These are phyloP conservation scores for Naganishia vaughanmartiniae DNA, from an alignment of 768 basidiomycete genomes.

Conservation along the genomic window DNA sequence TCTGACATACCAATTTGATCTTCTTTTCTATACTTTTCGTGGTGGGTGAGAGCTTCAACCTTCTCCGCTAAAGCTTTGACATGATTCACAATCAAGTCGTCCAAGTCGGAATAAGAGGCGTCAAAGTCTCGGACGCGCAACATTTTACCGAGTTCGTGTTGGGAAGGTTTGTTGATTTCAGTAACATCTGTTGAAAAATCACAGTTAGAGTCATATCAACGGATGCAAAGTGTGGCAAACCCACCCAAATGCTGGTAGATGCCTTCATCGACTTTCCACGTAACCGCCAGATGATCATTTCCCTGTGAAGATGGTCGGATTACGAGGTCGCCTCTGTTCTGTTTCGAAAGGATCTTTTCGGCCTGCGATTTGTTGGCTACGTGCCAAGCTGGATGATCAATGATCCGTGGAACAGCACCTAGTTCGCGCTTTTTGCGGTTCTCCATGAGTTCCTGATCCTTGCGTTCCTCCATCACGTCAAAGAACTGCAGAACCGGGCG, in stretches of 20 bases:
- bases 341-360: conserved; percentile 80
- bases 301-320: conserved; percentile 96
- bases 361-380: conserved; percentile 87
- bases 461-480: conserved; percentile 55
- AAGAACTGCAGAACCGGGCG: conserved; percentile 38
- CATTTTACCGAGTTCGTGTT: conserved; percentile 50
- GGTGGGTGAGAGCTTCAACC: conserved; percentile 89
- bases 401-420: conserved; percentile 73
- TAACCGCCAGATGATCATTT: conserved; percentile 86
- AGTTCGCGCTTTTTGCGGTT: conserved; percentile 83
- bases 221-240: conserved; percentile 41
- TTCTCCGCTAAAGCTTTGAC: conserved; percentile 88
- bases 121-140: conserved; percentile 42
- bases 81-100: conserved; percentile 95
- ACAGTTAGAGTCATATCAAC: not conserved
- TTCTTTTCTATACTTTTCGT: conserved; percentile 90
- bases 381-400: conserved; percentile 98
- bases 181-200: conserved; percentile 47
- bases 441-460: conserved; percentile 68
- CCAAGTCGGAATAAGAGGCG: conserved; percentile 81
- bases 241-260: conserved; percentile 93
- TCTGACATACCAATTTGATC: conserved; percentile 77
- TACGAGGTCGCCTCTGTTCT: conserved; percentile 92
- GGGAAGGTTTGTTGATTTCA: conserved; percentile 55
- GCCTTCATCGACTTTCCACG: conserved; percentile 97